These are phyloP conservation scores for Kingdonia uniflora DNA, from an alignment of 164 flowering plant genomes.

Conservation along the genomic window DNA sequence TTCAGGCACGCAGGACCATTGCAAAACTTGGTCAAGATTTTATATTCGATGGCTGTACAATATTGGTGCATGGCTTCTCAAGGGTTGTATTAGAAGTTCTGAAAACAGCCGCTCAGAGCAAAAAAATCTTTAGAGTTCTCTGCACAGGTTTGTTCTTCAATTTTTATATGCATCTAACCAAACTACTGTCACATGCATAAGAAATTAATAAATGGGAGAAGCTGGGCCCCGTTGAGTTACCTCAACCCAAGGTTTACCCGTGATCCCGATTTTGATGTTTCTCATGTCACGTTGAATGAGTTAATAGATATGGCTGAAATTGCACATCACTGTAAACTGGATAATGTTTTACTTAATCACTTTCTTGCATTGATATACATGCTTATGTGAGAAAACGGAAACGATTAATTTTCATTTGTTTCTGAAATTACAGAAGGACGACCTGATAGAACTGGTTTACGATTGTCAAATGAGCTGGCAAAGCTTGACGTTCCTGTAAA, in stretches of 20 bases:
- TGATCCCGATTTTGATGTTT: no score
- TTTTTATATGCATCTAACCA: neutral
- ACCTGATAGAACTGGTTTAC: conserved; percentile 84
- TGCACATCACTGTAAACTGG: no score
- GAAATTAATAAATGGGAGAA: no score
- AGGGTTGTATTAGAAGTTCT: conserved; percentile 87
- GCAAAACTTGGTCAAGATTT: conserved; percentile 96
- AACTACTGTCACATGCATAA: neutral
- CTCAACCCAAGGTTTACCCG: no score
- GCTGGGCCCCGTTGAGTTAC: no score
- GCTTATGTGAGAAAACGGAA: no score
- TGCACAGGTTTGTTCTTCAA: conserved; percentile 69
- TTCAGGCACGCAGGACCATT: conserved; percentile 84
- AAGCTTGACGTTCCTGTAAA: conserved; percentile 92
- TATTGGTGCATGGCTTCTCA: conserved; percentile 97
- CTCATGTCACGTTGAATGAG: no score
- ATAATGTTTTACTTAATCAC: no score
- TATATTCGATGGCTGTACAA: conserved; percentile 92
- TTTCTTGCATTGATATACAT: no score
- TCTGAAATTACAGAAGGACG: conserved; percentile 77
- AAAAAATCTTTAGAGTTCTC: conserved; percentile 78
- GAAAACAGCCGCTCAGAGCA: conserved; percentile 72
- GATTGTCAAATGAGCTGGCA: conserved; percentile 80
- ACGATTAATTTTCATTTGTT: neutral
- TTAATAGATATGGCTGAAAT: no score